phyloP scores from a whole-genome alignment of 257 asterid species.

The Rhazya stricta region DNA sequence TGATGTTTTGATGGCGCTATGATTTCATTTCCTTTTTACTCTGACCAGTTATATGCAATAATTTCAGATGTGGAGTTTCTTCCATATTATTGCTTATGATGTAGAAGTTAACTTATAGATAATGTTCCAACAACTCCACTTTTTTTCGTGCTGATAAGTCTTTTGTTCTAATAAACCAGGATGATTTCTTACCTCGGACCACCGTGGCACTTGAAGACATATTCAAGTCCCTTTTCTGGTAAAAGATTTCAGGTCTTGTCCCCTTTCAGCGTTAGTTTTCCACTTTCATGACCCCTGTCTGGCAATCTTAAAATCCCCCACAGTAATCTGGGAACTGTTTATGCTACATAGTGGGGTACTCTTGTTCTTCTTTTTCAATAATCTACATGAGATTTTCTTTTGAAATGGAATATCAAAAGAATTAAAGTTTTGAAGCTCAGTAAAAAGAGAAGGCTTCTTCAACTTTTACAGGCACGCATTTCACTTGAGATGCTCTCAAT shows the following conservation, averaged over 20 bases:
- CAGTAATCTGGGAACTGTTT: neutral
- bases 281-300: neutral
- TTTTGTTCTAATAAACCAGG: conserved; percentile 44
- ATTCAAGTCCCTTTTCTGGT: conserved; percentile 93
- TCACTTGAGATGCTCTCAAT: neutral
- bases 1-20: neutral
- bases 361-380: neutral
- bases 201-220: conserved; percentile 77
- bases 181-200: conserved; percentile 97
- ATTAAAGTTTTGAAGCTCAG: neutral
- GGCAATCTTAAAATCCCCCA: neutral
- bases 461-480: neutral
- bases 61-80: neutral
- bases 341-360: neutral
- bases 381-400: neutral
- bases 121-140: conserved; percentile 12
- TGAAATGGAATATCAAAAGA: neutral
- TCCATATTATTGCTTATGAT: neutral
- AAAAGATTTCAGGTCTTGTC: conserved; percentile 60
- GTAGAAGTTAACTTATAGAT: neutral
- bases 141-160: conserved; percentile 6
- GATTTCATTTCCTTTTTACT: neutral
- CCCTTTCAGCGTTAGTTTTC: conserved; percentile 26
- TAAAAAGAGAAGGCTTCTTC: neutral
- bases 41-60: neutral